Evolutionary conservation across 768 basidiomycete species (phyloP).

Genomic region (Cystobasidium onofrii): DNA sequence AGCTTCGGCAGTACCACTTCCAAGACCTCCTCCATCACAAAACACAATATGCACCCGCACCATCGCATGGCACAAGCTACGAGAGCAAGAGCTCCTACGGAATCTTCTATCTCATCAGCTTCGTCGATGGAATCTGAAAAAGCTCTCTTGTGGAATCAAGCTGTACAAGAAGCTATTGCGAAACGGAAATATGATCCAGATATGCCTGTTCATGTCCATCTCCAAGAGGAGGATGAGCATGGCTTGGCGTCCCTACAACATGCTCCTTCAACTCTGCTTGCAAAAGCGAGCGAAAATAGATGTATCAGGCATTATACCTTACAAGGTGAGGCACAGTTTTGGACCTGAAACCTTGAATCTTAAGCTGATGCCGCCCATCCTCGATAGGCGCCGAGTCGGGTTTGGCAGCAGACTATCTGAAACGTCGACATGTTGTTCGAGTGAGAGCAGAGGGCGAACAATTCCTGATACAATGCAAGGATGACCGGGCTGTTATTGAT

Average conservation of each 20-base stretch:
- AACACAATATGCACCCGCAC: not conserved
- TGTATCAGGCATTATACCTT: slow-evolving; percentile 42
- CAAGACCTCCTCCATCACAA: not conserved
- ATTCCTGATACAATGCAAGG: slow-evolving; percentile 81
- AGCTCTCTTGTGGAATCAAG: not conserved
- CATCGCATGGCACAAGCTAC: not conserved
- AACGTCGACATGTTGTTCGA: slow-evolving; percentile 86
- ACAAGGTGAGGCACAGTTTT: slow-evolving; percentile 35
- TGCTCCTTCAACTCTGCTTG: not conserved
- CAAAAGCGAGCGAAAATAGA: slow-evolving; percentile 31
- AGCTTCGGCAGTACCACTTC: slow-evolving; percentile 5
- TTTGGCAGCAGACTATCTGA: slow-evolving; percentile 85
- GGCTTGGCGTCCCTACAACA: slow-evolving; percentile 21
- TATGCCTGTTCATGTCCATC: slow-evolving; percentile 28
- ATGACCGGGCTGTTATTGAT: slow-evolving; percentile 73
- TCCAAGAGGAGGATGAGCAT: slow-evolving; percentile 8
- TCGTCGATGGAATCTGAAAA: not conserved
- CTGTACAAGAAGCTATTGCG: slow-evolving; percentile 6
- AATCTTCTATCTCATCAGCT: slow-evolving; percentile 3
- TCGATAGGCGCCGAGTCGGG: slow-evolving; percentile 67
- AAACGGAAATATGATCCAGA: slow-evolving; percentile 24
- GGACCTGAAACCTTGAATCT: not conserved
- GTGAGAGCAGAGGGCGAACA: slow-evolving; percentile 90
- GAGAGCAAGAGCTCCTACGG: slow-evolving; percentile 14
- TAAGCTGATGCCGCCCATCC: not conserved